These are phyloP conservation scores for Leptographium procerum DNA, from an alignment of 2,329 filamentous ascomycete genomes.

Conservation along the genomic window DNA sequence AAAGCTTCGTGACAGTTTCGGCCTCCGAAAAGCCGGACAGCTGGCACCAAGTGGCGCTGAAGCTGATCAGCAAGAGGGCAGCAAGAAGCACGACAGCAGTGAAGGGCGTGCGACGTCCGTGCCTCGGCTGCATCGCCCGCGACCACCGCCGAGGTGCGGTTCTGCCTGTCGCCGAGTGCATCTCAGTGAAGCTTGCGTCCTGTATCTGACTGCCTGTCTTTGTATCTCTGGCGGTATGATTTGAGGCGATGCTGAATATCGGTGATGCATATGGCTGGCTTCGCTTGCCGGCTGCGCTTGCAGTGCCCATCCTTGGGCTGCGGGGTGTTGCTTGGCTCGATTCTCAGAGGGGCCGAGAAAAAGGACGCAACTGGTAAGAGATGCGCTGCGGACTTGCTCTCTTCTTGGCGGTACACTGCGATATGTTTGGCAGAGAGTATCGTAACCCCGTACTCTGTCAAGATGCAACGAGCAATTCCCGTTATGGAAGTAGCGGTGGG, in stretches of 20 bases:
- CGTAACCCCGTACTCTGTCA: too few relatives aligned
- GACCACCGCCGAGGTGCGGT: background rate
- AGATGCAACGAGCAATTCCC: background rate
- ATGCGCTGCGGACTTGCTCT: background rate
- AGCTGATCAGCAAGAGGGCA: background rate
- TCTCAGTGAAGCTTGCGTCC: background rate
- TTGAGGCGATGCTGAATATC: background rate
- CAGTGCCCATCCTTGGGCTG: background rate
- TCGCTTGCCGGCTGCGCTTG: background rate
- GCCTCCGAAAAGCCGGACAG: background rate
- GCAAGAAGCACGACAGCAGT: background rate
- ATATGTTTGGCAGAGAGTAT: background rate
- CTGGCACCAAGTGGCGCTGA: background rate
- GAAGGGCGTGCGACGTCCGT: background rate
- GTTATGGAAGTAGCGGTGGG: background rate
- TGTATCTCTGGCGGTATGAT: background rate
- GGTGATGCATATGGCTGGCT: background rate
- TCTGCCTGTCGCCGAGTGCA: background rate
- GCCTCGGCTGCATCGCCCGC: background rate
- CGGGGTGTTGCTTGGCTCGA: background rate
- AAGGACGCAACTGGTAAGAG: background rate
- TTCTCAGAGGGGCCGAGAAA: background rate
- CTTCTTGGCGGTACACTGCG: background rate
- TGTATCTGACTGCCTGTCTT: background rate
- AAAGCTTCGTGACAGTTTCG: background rate